Conservation (phyloP, 805 yeast species). For the Citeromyces matritensis region DNA sequence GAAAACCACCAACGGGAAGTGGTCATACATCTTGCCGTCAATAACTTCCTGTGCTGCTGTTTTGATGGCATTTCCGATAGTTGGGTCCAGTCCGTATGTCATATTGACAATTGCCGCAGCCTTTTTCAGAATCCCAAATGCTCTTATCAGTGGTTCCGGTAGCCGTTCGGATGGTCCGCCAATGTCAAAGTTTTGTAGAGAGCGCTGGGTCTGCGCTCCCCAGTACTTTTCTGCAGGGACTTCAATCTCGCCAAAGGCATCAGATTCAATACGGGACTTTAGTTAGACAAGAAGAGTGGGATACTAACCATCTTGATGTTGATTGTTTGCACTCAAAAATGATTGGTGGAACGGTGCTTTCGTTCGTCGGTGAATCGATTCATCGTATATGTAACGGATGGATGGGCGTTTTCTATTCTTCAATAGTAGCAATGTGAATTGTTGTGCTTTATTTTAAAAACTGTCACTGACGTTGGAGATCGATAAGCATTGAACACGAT, state of each 20-base stretch:
- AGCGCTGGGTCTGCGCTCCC: slow-evolving; percentile 98
- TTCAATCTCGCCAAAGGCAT: slow-evolving; percentile 94
- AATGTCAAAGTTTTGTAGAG: slow-evolving; percentile 85
- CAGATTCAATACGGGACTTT: slow-evolving; percentile 55
- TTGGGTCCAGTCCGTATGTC: slow-evolving; percentile 75
- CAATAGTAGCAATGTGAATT: too few species aligned
- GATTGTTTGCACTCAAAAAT: too few species aligned
- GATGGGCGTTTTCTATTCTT: too few species aligned
- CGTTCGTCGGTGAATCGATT: too few species aligned
- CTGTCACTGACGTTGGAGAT: too few species aligned
- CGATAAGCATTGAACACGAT: too few species aligned
- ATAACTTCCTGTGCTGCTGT: slow-evolving; percentile 92
- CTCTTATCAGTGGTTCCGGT: slow-evolving; percentile 83
- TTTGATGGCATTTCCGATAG: slow-evolving; percentile 71
- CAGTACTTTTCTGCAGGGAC: slow-evolving; percentile 81
- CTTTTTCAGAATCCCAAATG: slow-evolving; percentile 89
- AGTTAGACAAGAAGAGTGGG: too few species aligned
- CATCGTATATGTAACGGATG: too few species aligned
- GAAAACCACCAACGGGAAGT: slow-evolving; percentile 96
- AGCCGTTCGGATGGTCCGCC: slow-evolving; percentile 85
- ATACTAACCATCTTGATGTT: too few species aligned
- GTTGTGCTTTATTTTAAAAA: too few species aligned
- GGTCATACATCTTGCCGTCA: slow-evolving; percentile 81
- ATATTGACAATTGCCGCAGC: slow-evolving; percentile 89
- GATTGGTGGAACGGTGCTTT: too few species aligned